These are phyloP conservation scores for Ustilago shanxiensis DNA, from an alignment of 1,284 basidiomycete genomes.

Conservation along the genomic window DNA sequence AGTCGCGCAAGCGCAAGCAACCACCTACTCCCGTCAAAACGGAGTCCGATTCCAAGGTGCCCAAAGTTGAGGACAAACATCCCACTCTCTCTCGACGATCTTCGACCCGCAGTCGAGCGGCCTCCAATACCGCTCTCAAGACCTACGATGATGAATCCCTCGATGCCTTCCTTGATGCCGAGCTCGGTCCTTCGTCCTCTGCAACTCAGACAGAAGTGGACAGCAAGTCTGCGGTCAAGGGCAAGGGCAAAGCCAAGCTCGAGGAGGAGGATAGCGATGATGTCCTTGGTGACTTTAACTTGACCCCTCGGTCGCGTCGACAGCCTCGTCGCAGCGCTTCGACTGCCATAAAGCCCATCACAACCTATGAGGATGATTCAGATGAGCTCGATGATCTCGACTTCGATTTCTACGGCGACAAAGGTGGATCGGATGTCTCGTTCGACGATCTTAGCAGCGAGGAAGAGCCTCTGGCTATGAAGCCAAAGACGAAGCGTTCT, in stretches of 20 bases:
- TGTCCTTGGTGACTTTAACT: slow-evolving; percentile 19
- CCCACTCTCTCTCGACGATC: slow-evolving; percentile 2
- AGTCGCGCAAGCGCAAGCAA: slow-evolving; percentile 32
- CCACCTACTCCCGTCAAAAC: neutral
- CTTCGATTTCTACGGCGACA: neutral
- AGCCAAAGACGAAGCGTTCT: slow-evolving; percentile 5
- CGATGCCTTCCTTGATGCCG: slow-evolving; percentile 29
- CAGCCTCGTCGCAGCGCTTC: slow-evolving; percentile 41
- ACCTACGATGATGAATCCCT: slow-evolving; percentile 19
- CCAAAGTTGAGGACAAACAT: slow-evolving; percentile 14
- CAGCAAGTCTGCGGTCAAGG: slow-evolving; percentile 30
- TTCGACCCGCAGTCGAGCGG: slow-evolving; percentile 11
- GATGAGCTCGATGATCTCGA: slow-evolving; percentile 23
- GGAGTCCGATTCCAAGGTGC: slow-evolving; percentile 6
- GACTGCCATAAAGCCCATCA: slow-evolving; percentile 15
- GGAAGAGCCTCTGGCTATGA: slow-evolving; percentile 29
- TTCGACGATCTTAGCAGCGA: slow-evolving; percentile 35
- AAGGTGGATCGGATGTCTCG: slow-evolving; percentile 12
- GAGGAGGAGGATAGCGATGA: slow-evolving; percentile 39
- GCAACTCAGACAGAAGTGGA: slow-evolving; percentile 9
- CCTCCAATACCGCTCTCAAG: slow-evolving; percentile 14
- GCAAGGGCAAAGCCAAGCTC: slow-evolving; percentile 31
- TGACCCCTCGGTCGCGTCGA: slow-evolving; percentile 37
- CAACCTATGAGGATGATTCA: slow-evolving; percentile 7
- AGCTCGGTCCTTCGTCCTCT: slow-evolving; percentile 16